These are phyloP conservation scores for Neobulgaria alba DNA, from an alignment of 2,329 filamentous ascomycete species.

Conservation along the genomic window DNA sequence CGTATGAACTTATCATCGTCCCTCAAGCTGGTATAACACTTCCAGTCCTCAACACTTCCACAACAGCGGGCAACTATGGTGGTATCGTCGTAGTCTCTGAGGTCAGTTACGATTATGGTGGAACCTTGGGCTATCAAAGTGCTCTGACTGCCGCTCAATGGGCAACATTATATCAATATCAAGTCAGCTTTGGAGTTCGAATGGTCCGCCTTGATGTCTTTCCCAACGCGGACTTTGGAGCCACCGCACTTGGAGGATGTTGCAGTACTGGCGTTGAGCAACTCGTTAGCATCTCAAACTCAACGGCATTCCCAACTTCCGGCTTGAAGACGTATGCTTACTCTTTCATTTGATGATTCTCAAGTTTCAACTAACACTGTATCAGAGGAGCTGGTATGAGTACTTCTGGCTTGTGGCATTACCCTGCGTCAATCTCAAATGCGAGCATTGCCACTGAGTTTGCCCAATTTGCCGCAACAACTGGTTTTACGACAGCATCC, in stretches of 20 bases:
- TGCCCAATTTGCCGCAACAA: slow-evolving; percentile 42
- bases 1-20: slow-evolving; percentile 46
- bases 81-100: slow-evolving; percentile 40
- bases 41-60: slow-evolving; percentile 40
- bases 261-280: slow-evolving; percentile 44
- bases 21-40: slow-evolving; percentile 42
- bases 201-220: slow-evolving; percentile 53
- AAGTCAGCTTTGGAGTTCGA: slow-evolving; percentile 47
- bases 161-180: slow-evolving; percentile 47
- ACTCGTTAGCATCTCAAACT: slow-evolving; percentile 44
- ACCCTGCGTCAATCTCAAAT: slow-evolving; percentile 47
- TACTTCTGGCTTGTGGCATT: slow-evolving; percentile 47
- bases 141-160: slow-evolving; percentile 45
- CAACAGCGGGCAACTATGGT: slow-evolving; percentile 46
- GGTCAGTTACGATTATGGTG: slow-evolving; percentile 39
- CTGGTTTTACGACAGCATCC: slow-evolving; percentile 31
- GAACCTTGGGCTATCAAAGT: slow-evolving; percentile 17
- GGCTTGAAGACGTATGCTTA: slow-evolving; percentile 38
- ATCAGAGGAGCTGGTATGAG: slow-evolving; percentile 37
- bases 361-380: slow-evolving; percentile 12
- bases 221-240: slow-evolving; percentile 42
- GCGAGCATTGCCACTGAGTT: slow-evolving; percentile 44
- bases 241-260: slow-evolving; percentile 32
- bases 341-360: no score
- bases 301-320: slow-evolving; percentile 43